Base-by-base conservation (phyloP, 2,329 filamentous ascomycete species). In the Cytospora piceae region DNA sequence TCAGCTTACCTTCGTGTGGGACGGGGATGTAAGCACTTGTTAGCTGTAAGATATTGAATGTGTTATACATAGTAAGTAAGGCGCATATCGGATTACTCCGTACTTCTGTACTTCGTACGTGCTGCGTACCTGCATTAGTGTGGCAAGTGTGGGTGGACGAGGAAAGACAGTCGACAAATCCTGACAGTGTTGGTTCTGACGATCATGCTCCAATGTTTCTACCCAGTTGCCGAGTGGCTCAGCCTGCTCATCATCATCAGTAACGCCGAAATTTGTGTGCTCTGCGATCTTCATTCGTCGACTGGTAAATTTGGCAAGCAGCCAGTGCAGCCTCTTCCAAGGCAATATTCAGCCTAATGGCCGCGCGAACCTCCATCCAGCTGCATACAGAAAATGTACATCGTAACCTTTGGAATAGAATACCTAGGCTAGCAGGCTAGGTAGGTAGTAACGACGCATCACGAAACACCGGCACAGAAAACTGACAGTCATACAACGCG, bases 61-160 rank as follows among this genome's bases (percentile, higher is more conserved):
- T 39, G 14, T 17, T 4, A 39, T 17, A 39, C 37, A 17, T 9
- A 31, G 31, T 31, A 31, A 8, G 31, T 31, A 31, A 8, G 31
- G 31, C 32, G 8, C 32, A 34, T 34, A 34, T n/a, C 32, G 32
- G 32, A 34, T 34, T 34, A 34, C 32, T 34, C 32, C 32, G 32
- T 34, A 34, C 3, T 29, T 29, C 3, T 29, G 27, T 29, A 29
- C 27, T 3, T 29, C 15, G 37, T 17, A 2, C 9, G 46, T 46
- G 20, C 42, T 8, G 53, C 42, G 61, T 63, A 57, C 61, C 61
- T 63, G 61, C 61, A 63, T 63, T 63, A 63, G 61, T 46, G 60
- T 51, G 29, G 22, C n/a, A 15, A 55, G 55, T 29, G 52, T 39
- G 37, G 20, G 4, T 62, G 7, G 60, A 39, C 49, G 22, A 32